Percentiles rank a stretch among this genome's conserved stretches.
Conservation (phyloP, 345 rosid genomes). For the Pistacia integerrima region DNA sequence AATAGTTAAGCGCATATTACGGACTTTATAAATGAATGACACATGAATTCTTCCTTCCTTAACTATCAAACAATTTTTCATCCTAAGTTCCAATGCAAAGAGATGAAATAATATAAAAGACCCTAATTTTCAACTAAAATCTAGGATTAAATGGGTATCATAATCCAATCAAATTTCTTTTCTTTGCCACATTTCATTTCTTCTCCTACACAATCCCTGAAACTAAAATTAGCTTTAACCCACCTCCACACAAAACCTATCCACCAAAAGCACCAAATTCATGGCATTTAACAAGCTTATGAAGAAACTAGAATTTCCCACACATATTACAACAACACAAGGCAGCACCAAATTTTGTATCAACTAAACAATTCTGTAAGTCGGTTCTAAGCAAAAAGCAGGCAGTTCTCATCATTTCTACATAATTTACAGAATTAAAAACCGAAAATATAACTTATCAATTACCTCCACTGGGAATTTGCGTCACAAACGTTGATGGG, state of each 20-base stretch:
- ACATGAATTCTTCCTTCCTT: not conserved
- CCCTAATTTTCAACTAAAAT: not conserved
- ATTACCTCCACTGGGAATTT: constrained; percentile 4
- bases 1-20: too few species aligned
- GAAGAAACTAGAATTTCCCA: not conserved
- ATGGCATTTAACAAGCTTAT: not conserved
- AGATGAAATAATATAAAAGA: not conserved
- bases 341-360: not conserved
- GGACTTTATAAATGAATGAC: not conserved
- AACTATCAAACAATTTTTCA: not conserved
- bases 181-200: not conserved
- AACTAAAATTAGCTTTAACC: not conserved
- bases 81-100: not conserved
- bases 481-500: not conserved
- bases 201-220: not conserved
- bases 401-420: not conserved
- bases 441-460: not conserved
- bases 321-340: not conserved
- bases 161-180: not conserved
- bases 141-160: not conserved
- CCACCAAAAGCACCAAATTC: too few species aligned
- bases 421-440: not conserved
- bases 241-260: not conserved
- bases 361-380: too few species aligned
- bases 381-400: not conserved